A percentile compares a stretch with the other conserved stretches of the same genome.
phyloP scores from a whole-genome alignment of 2,329 filamentous ascomycete species.

The Plectosphaerella plurivora region DNA sequence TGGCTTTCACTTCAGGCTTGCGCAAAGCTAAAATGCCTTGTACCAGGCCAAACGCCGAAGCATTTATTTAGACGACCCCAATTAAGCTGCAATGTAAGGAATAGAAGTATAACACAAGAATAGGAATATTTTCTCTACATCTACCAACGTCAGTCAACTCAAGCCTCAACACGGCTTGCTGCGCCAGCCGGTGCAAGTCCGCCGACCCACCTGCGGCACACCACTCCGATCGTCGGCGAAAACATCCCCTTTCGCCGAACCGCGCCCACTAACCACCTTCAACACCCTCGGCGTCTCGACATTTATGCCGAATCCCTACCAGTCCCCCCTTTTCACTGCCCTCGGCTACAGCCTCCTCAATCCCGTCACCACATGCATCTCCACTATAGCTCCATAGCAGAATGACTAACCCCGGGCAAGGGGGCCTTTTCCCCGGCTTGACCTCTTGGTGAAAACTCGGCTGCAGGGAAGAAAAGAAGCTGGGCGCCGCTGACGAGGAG shows the following conservation, averaged over 20 bases:
- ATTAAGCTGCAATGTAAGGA: too few species aligned
- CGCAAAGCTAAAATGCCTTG: too few species aligned
- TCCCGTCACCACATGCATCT: background rate
- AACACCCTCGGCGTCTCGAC: background rate
- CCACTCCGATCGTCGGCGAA: constrained; percentile 4
- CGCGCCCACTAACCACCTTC: background rate
- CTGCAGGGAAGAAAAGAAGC: too few species aligned
- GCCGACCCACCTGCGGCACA: background rate
- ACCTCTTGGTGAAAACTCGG: too few species aligned
- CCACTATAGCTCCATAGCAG: background rate
- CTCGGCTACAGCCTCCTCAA: background rate
- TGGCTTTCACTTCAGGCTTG: too few species aligned
- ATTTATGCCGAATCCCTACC: background rate
- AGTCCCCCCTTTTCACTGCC: background rate
- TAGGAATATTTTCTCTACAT: too few species aligned
- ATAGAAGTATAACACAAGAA: too few species aligned
- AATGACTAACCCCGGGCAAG: background rate
- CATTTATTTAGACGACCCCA: too few species aligned
- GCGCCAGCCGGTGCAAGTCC: background rate
- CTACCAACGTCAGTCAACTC: too few species aligned
- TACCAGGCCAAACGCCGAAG: too few species aligned
- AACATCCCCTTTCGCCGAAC: background rate
- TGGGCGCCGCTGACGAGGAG: too few species aligned
- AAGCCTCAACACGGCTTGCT: too few species aligned
- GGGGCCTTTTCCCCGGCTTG: background rate